Base-by-base conservation (phyloP, 345 rosid genomes). In the Capsella bursapastoris region DNA sequence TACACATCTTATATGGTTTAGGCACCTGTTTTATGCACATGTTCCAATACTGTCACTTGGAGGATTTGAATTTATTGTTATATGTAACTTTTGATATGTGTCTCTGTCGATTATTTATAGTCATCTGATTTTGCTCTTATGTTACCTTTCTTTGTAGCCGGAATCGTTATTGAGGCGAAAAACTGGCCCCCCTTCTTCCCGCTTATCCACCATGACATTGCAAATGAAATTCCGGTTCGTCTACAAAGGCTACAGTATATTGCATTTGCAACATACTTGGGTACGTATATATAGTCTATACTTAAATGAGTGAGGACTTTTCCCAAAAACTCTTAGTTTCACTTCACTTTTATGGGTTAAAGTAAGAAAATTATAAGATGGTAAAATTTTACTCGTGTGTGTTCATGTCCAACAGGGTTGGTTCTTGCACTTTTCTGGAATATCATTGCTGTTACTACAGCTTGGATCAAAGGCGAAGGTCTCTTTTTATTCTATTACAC, bases 401-500 rank as follows among this genome's bases (percentile, higher is more conserved):
- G 22, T 77, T 25, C 50, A 34, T 70, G 27, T 66, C 79, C 38
- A 85, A 84, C 89, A 95, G 99, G 99, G 65, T 63, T 96, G 84
- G 61, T 79, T 68, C n/a, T 86, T 10, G 89, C 93, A 79, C 94
- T 96, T 70, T 68, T 90, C 18, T 96, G 98, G 99, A 92, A 92
- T 68, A 15, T 96, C 50, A 65, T 92, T 4, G 91, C 98, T 25
- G 91, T 90, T 72, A 86, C 94, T 14, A 60, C 99, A 25, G 96
- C 91, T 48, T 90, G 99, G 97, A 85, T 92, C 79, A 88, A 85
- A 82, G 94, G 94, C 47, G 85, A 80, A 89, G 92, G 98, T 92
- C 38, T 62, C 76, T 75, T 67, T 48, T 68, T 43, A 5, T 41
- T 77, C 53, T 55, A 58, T 37, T 63, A 27, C 56, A 3, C 27